These are phyloP conservation scores for Phyllostachys edulis DNA, from an alignment of 176 grass and related monocot genomes.

Conservation along the genomic window DNA sequence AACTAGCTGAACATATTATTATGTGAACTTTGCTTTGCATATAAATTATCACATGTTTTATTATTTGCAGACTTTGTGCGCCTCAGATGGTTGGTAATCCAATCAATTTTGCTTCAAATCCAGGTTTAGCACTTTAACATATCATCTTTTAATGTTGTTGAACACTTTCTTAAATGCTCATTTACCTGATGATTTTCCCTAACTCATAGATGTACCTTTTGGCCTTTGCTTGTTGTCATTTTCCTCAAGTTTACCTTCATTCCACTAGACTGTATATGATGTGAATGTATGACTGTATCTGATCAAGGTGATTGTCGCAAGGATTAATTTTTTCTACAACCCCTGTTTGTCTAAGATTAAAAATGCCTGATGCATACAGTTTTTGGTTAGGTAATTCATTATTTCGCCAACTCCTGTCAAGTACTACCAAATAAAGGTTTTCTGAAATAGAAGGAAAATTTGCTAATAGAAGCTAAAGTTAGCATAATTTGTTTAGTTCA, in stretches of 20 bases:
- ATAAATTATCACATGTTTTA: not conserved
- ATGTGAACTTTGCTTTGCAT: not conserved
- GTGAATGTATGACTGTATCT: not conserved
- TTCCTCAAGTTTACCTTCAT: not conserved
- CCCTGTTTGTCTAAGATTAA: not conserved
- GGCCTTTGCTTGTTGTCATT: not conserved
- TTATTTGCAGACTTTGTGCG: not conserved
- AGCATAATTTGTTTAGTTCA: not conserved
- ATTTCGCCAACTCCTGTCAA: not conserved
- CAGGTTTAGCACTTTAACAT: not conserved
- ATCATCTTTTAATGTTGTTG: not conserved
- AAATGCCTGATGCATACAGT: not conserved
- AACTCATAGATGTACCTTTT: not conserved
- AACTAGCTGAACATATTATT: not conserved
- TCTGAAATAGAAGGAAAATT: not conserved
- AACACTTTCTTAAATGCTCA: not conserved
- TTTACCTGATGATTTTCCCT: not conserved
- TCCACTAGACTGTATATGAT: not conserved
- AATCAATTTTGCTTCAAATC: not conserved
- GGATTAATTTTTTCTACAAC: not conserved
- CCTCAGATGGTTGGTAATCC: not conserved
- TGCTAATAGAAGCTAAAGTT: constrained; percentile 9
- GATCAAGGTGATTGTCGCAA: not conserved
- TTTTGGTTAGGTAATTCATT: not conserved
- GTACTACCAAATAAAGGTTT: not conserved